Conservation (phyloP, 768 basidiomycete species). For the Symmetrospora coprosmae region DNA sequence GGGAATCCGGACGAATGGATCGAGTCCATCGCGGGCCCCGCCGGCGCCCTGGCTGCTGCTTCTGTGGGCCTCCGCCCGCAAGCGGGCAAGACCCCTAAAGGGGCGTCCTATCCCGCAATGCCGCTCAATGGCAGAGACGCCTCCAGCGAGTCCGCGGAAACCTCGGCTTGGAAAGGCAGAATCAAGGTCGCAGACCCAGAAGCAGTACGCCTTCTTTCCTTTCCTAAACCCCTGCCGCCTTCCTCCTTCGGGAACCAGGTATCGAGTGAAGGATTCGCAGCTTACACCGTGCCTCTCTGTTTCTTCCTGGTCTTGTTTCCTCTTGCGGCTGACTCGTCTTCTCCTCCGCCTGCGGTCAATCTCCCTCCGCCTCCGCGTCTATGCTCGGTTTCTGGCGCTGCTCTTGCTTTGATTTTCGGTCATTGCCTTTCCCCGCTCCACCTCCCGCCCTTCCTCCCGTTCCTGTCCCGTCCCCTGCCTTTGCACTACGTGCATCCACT, state of each 20-base stretch:
- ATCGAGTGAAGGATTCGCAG: no score
- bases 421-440: background rate
- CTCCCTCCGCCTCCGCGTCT: background rate
- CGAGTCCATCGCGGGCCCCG: constrained; percentile 36
- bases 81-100: constrained; percentile 6
- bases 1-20: constrained; percentile 92
- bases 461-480: background rate
- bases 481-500: background rate
- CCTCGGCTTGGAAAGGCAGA: constrained; percentile 68
- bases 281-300: no score
- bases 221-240: no score
- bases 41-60: no score
- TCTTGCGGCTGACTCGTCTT: background rate
- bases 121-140: background rate
- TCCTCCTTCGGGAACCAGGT: no score
- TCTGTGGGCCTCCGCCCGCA: background rate
- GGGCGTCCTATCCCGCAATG: background rate
- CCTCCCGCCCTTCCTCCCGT: background rate
- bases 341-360: background rate
- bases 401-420: no score
- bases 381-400: no score
- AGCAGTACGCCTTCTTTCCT: constrained; percentile 50
- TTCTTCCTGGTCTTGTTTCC: background rate
- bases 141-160: background rate
- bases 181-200: constrained; percentile 86